Evolutionary conservation across 345 rosid genomes (phyloP).

Genomic region (Hevea brasiliensis): DNA sequence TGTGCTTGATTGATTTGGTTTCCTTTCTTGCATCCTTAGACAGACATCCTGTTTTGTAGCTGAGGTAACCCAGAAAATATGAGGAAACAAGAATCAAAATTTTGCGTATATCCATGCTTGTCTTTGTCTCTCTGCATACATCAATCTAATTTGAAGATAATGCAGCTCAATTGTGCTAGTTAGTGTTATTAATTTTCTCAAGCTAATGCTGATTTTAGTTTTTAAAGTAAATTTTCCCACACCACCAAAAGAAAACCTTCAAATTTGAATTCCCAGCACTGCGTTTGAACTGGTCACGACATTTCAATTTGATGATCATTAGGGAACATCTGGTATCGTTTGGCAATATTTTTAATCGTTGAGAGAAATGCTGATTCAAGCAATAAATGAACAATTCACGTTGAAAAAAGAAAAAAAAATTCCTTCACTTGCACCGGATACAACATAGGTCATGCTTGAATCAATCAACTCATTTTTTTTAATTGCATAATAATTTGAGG

Average conservation of each 20-base stretch:
- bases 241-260: too few species aligned
- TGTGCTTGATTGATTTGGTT: not conserved
- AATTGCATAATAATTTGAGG: not conserved
- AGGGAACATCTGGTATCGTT: not conserved
- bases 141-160: not conserved
- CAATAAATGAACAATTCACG: not conserved
- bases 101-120: too few species aligned
- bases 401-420: not conserved
- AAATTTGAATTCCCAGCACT: not conserved
- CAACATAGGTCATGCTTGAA: not conserved
- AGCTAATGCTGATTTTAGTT: too few species aligned
- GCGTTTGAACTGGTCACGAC: not conserved
- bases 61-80: too few species aligned
- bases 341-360: not conserved
- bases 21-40: not conserved
- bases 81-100: too few species aligned
- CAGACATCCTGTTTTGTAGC: not conserved
- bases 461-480: not conserved
- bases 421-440: not conserved
- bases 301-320: not conserved
- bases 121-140: too few species aligned
- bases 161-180: not conserved
- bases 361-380: not conserved
- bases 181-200: too few species aligned
- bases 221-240: too few species aligned